Conservation (phyloP, 1,139 yeast genomes). For the Pichia terricola region DNA sequence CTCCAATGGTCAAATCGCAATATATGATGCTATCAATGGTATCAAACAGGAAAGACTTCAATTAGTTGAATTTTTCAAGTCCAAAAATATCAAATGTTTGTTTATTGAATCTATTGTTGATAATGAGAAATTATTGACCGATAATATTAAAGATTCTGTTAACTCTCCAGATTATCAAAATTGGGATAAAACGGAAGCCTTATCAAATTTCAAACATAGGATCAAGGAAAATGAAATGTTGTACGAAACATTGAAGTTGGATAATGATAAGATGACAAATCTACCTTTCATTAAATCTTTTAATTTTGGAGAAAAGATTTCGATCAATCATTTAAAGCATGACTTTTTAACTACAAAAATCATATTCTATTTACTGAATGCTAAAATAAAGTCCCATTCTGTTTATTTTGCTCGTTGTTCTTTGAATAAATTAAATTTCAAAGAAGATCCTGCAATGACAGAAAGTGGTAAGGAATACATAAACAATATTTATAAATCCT, state of each 20-base stretch:
- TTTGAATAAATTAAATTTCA: conserved; percentile 44
- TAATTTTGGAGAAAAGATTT: conserved; percentile 83
- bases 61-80: conserved; percentile 44
- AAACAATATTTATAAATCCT: conserved; percentile 30
- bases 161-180: conserved; percentile 81
- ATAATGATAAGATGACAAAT: conserved; percentile 26
- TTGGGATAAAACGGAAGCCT: conserved; percentile 59
- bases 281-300: conserved; percentile 73
- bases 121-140: conserved; percentile 56
- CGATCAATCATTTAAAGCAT: conserved; percentile 69
- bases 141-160: conserved; percentile 78
- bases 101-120: conserved; percentile 86
- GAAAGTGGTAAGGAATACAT: conserved; percentile 50
- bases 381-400: conserved; percentile 74
- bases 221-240: conserved; percentile 34
- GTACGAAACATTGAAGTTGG: conserved; percentile 33
- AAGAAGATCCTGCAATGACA: conserved; percentile 59
- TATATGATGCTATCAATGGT: conserved; percentile 93
- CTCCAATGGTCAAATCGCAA: conserved; percentile 85
- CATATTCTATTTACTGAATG: conserved; percentile 81
- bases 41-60: conserved; percentile 55
- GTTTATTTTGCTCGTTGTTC: conserved; percentile 84
- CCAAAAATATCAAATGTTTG: conserved; percentile 59
- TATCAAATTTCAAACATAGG: conserved; percentile 42
- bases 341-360: conserved; percentile 87